Percentiles rank a stretch among this genome's conserved stretches.
Evolutionary conservation across 2,329 filamentous ascomycete genomes (phyloP).

Genomic region (Ophiostoma novo-ulmi): DNA sequence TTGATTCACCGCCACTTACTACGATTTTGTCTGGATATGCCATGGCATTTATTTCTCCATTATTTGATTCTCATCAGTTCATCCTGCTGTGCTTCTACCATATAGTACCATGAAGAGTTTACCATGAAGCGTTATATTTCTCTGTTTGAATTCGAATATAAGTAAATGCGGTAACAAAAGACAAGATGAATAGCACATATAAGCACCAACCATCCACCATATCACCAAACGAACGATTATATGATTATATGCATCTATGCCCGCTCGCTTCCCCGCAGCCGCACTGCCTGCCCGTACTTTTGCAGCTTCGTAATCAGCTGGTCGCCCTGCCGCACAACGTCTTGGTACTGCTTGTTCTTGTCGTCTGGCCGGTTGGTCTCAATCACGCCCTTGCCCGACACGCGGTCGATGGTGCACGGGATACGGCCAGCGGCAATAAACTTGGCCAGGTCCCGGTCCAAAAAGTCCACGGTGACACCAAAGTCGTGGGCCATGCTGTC

Average conservation of each 20-base stretch:
- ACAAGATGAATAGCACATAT: neutral
- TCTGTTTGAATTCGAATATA: neutral
- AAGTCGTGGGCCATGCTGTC: constrained; percentile 97
- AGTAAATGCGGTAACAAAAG: neutral
- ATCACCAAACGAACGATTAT: neutral
- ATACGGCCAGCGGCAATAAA: constrained; percentile 95
- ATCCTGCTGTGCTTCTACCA: neutral
- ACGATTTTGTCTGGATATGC: neutral
- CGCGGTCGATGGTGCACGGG: constrained; percentile 94
- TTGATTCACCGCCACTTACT: neutral
- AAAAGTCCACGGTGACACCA: constrained; percentile 91
- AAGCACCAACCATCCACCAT: neutral
- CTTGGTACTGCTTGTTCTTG: constrained; percentile 99
- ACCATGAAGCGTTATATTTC: neutral
- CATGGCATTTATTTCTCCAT: neutral
- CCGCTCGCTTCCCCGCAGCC: constrained; percentile 89
- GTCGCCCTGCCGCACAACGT: constrained; percentile 95
- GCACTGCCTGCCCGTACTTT: constrained; percentile 96
- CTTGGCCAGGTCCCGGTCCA: constrained; percentile 91
- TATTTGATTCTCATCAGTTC: neutral
- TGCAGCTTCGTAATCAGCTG: constrained; percentile 97
- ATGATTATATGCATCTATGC: constrained; percentile 47
- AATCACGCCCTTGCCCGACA: constrained; percentile 92
- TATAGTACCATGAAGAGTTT: neutral
- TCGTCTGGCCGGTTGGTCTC: constrained; percentile 97